These are phyloP conservation scores for Aspergillus bombycis DNA, from an alignment of 2,329 filamentous ascomycete genomes.

Conservation along the genomic window DNA sequence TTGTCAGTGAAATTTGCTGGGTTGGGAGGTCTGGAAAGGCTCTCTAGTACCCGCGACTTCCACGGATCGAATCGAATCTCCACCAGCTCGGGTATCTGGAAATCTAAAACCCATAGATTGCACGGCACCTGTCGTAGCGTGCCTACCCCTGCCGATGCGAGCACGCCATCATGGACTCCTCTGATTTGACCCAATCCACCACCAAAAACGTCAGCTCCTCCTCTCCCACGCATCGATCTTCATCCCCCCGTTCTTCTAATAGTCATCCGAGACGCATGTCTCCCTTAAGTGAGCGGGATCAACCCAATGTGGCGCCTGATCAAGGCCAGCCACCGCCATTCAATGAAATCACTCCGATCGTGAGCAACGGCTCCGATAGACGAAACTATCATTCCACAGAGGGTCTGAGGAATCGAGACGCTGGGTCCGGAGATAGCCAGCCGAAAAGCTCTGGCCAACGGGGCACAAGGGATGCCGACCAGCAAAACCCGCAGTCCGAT, in stretches of 20 bases:
- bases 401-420: slow-evolving; percentile 21
- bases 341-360: slow-evolving; percentile 39
- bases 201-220: slow-evolving; percentile 22
- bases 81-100: background rate
- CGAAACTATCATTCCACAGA: slow-evolving; percentile 40
- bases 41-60: background rate
- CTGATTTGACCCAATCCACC: slow-evolving; percentile 30
- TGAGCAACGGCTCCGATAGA: slow-evolving; percentile 26
- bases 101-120: background rate
- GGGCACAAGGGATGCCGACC: slow-evolving; percentile 9
- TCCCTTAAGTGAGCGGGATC: slow-evolving; percentile 25
- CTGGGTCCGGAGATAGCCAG: slow-evolving; percentile 16
- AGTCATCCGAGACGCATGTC: slow-evolving; percentile 25
- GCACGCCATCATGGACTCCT: slow-evolving; percentile 41
- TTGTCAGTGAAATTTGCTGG: background rate
- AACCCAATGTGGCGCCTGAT: slow-evolving; percentile 22
- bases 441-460: slow-evolving; percentile 14
- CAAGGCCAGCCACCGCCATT: slow-evolving; percentile 20
- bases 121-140: background rate
- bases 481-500: slow-evolving; percentile 9
- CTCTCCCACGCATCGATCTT: slow-evolving; percentile 28
- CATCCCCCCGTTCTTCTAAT: slow-evolving; percentile 21
- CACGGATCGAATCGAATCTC: background rate
- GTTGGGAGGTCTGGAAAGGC: background rate
- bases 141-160: slow-evolving; percentile 23